Base-by-base conservation (phyloP, 192 early-diverging fungal genomes). In the Coemansia sp. region DNA sequence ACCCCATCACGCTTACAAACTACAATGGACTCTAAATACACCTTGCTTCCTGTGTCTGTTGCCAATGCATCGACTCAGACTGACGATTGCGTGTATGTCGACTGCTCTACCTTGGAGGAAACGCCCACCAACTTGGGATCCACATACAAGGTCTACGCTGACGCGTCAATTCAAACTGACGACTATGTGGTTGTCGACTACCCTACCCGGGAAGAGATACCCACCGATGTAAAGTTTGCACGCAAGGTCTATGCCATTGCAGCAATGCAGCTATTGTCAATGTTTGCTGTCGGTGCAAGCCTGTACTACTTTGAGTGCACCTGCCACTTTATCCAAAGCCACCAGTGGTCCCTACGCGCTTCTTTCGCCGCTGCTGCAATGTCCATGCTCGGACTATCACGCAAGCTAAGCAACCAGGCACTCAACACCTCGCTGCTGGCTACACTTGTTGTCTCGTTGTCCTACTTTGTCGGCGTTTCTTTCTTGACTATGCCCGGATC, bases 251-350 rank as follows among this genome's bases (percentile, higher is more conserved):
- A 61, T 39, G 59, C 59, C 37, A 61, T 61, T 39, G 34, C 19
- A 12, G 59, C 59, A 19, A 61, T 61, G 19, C 59, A 61, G 31
- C 1, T 61, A 3, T 4, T 61, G 9, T 25, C 59, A 37, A 61
- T 61, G 59, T 7, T 61, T 39, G 37, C 59, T 23, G 59, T 61
- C 11, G 59, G 59, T 8, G 59, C 59, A 7, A 23, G 59, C 37
- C 36, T 61, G 11, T 61, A 34, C 31, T 61, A 61, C 36, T 61
- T 61, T 61, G 59, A 61, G 59, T 61, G 59, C 21, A 61, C 59
- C 36, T 61, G 59, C 21, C 59, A 61, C 59, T 61, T 61, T 23
- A 38, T 61, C 19, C 21, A 61, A n/a, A n/a, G n/a, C n/a, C 59
- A 61, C 37, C 32, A 61, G 36, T 19, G 37, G 21, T 36, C 59